Conservation (phyloP, 192 early-diverging fungal species). For the Lunasporangiospora selenospora region DNA sequence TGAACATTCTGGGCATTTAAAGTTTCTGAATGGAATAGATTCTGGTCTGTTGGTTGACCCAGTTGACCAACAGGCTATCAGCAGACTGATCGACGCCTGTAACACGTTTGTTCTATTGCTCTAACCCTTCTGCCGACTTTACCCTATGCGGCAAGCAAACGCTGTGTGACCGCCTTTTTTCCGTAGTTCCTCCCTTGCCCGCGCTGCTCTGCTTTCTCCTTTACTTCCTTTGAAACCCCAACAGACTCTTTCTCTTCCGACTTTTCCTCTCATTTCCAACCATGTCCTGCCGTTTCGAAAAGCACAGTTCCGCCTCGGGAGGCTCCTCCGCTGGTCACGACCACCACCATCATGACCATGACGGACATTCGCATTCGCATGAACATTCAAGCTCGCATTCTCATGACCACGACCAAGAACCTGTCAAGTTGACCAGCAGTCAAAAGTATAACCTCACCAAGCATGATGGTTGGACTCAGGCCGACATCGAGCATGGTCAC, state of each 20-base stretch:
- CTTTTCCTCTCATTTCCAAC: not conserved
- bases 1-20: too few relatives aligned
- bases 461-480: conserved; percentile 43
- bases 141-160: not conserved
- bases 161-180: not conserved
- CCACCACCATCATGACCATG: conserved; percentile 57
- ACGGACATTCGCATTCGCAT: conserved; percentile 57
- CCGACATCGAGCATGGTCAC: conserved; percentile 81
- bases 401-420: conserved; percentile 66
- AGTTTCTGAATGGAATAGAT: too few relatives aligned
- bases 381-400: conserved; percentile 64
- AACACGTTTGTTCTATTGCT: too few relatives aligned
- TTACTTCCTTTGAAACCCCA: too few relatives aligned
- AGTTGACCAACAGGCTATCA: too few relatives aligned
- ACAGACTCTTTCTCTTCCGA: not conserved
- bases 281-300: conserved; percentile 60
- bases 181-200: not conserved
- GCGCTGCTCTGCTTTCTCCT: too few relatives aligned
- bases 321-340: conserved; percentile 28
- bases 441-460: conserved; percentile 45
- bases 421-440: conserved; percentile 52
- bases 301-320: conserved; percentile 40
- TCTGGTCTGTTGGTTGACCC: too few relatives aligned
- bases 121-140: too few relatives aligned
- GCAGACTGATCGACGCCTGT: too few relatives aligned